Evolutionary conservation across 768 basidiomycete genomes (phyloP), one percentile per base, ranked within the genome.

Genomic region (Chalciporus piperatus): DNA sequence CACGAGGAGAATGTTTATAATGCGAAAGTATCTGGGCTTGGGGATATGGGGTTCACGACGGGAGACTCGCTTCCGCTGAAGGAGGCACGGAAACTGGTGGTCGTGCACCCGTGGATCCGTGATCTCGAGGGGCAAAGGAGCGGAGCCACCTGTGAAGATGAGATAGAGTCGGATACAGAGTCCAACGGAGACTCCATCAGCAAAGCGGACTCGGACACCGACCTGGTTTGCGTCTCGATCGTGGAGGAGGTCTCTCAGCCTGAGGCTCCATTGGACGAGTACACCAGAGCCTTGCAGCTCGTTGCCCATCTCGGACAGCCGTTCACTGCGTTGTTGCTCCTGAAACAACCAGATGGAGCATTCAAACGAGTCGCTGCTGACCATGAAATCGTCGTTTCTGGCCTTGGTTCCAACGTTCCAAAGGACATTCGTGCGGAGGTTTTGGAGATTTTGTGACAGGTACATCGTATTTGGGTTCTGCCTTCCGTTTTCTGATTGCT

Each of bases 321-420:
- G 4, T 59, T 59, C 32, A 50, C 46, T 7, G 38, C 47, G 1
- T 12, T 59, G n/a, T 40, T 59, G 13, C 48, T 59, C n/a, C 44
- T 47, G 23, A 47, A 50, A 25, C 46, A 48, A 6, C 41, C 45
- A 1, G 17, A 42, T 39, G 57, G 41, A 10, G 27, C 43, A 4
- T 41, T 57, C 68, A 70, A 61, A 27, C 66, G 57, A 40, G 51
- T 58, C 3, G 57, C 57, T 12, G 22, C 50, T 16, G 47, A 56
- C 19, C 33, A 56, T 14, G 47, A 58, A 35, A 56, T 56, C 20
- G 16, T 58, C 19, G 50, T 48, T n/a, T 54, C 35, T 14, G 35
- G 35, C 14, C 35, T 37, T 37, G 35, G 35, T 7, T 7, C n/a
- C 35, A 37, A 37, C 16, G 35, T 37, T 37, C 6, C 35, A 9